A percentile compares a stretch with the other conserved stretches of the same genome.
Evolutionary conservation across 495 filamentous ascomycete species (phyloP).

Genomic region (Oidiodendron maius): DNA sequence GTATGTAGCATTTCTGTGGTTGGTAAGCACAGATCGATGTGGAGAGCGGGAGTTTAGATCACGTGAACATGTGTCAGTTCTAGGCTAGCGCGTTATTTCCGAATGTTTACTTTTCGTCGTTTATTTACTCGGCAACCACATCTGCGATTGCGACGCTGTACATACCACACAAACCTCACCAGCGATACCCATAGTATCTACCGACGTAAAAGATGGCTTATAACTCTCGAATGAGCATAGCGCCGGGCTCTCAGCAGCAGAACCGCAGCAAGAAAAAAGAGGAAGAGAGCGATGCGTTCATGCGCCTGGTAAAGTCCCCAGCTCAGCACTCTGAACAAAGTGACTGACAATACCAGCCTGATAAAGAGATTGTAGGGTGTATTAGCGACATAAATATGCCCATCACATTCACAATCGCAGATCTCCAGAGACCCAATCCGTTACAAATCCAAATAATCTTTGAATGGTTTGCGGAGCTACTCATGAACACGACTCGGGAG

Average conservation of each 20-base stretch:
- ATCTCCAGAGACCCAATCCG: constrained; percentile 89
- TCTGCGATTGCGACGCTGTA: too few relatives aligned
- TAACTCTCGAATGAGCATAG: constrained; percentile 74
- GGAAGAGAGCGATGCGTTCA: constrained; percentile 78
- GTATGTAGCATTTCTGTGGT: too few relatives aligned
- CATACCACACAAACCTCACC: too few relatives aligned
- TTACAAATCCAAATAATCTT: constrained; percentile 93
- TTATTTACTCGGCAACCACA: neutral
- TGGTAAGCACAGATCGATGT: too few relatives aligned
- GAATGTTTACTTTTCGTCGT: neutral
- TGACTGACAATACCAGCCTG: constrained; percentile 33
- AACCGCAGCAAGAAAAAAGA: constrained; percentile 65
- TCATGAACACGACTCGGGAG: constrained; percentile 85
- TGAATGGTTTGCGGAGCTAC: constrained; percentile 91
- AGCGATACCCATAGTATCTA: too few relatives aligned
- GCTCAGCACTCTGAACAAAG: neutral
- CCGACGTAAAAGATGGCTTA: constrained; percentile 48
- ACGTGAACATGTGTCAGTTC: neutral
- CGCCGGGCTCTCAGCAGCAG: constrained; percentile 50
- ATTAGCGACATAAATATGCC: constrained; percentile 92
- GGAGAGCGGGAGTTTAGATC: too few relatives aligned
- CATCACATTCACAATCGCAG: constrained; percentile 81
- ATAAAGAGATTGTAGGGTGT: constrained; percentile 90
- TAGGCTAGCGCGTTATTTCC: neutral
- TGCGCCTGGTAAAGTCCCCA: constrained; percentile 61